Conservation (phyloP, 2,329 filamentous ascomycete genomes). For the Phyllosticta citrichinensis region DNA sequence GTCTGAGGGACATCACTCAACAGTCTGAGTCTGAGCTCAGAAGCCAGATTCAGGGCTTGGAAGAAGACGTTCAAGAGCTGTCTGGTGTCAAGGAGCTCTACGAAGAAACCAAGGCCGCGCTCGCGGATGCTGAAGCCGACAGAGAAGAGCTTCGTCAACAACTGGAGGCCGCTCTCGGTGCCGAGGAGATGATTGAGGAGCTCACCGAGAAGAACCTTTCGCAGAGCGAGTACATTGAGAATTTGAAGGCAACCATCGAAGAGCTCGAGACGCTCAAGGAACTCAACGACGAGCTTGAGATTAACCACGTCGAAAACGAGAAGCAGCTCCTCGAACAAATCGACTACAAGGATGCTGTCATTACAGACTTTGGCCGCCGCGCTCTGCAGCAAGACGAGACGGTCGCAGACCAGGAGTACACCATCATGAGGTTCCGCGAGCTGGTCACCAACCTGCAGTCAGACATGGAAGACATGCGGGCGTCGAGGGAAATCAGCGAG, state of each 20-base stretch:
- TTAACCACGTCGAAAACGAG: slow-evolving; percentile 85
- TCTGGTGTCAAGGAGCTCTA: slow-evolving; percentile 47
- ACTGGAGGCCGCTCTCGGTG: slow-evolving; percentile 76
- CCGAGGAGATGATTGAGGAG: slow-evolving; percentile 90
- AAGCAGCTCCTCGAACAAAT: slow-evolving; percentile 92
- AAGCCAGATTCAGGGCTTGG: slow-evolving; percentile 42
- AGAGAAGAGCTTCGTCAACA: slow-evolving; percentile 84
- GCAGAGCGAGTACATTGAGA: slow-evolving; percentile 72
- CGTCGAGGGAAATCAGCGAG: slow-evolving; percentile 85
- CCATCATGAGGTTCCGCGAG: slow-evolving; percentile 77
- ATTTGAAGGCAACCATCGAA: slow-evolving; percentile 70
- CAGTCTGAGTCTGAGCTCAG: slow-evolving; percentile 73
- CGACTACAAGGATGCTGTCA: slow-evolving; percentile 74
- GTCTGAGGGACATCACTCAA: slow-evolving; percentile 76
- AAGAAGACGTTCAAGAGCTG: slow-evolving; percentile 31
- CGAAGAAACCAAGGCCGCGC: slow-evolving; percentile 59
- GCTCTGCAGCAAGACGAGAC: slow-evolving; percentile 66
- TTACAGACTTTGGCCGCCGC: slow-evolving; percentile 69
- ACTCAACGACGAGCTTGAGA: slow-evolving; percentile 86
- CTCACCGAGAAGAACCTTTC: slow-evolving; percentile 79
- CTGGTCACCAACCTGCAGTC: slow-evolving; percentile 76
- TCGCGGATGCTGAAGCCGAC: slow-evolving; percentile 61
- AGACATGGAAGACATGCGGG: slow-evolving; percentile 84
- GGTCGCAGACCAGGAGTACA: slow-evolving; percentile 83
- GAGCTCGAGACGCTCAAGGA: slow-evolving; percentile 86